phyloP scores from a whole-genome alignment of 2,329 filamentous ascomycete species.

The Conoideocrella luteorostrata region DNA sequence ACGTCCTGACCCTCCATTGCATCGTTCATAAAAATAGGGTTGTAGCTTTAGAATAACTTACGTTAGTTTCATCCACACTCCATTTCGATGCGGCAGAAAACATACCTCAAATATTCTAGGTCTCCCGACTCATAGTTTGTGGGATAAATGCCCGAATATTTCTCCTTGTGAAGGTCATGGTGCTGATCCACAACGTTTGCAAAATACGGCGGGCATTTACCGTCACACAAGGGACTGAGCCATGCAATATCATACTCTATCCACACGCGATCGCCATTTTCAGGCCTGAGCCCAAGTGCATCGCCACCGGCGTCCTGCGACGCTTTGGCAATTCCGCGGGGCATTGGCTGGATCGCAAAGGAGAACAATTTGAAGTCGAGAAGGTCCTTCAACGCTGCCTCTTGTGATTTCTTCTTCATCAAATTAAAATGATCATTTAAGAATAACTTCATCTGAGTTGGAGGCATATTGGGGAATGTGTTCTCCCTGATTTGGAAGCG shows the following conservation, averaged over 20 bases:
- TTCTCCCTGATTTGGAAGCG: conserved; percentile 14
- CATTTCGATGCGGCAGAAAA: neutral
- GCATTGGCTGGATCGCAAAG: conserved; percentile 16
- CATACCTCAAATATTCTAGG: conserved; percentile 12
- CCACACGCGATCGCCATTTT: conserved; percentile 23
- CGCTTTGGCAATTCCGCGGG: conserved; percentile 11
- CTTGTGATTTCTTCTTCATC: neutral
- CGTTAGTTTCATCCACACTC: neutral
- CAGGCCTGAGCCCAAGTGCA: conserved; percentile 18
- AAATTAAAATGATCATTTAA: conserved; percentile 12
- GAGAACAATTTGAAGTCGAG: conserved; percentile 10
- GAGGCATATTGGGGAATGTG: conserved; percentile 18
- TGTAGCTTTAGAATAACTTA: conserved; percentile 12
- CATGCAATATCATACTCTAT: conserved; percentile 24
- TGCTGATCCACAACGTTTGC: conserved; percentile 5
- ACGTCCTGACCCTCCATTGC: conserved; percentile 13
- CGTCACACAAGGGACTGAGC: conserved; percentile 16
- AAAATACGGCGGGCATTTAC: conserved; percentile 10
- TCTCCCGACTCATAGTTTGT: conserved; percentile 16
- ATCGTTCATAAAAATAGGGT: conserved; percentile 19
- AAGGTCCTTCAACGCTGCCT: conserved; percentile 3
- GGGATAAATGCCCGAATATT: conserved; percentile 14
- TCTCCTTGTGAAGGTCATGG: conserved; percentile 11
- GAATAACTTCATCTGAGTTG: conserved; percentile 13
- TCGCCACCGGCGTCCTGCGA: conserved; percentile 15